Conservation (phyloP, 2,329 filamentous ascomycete genomes). For the Aspergillus tamarii region DNA sequence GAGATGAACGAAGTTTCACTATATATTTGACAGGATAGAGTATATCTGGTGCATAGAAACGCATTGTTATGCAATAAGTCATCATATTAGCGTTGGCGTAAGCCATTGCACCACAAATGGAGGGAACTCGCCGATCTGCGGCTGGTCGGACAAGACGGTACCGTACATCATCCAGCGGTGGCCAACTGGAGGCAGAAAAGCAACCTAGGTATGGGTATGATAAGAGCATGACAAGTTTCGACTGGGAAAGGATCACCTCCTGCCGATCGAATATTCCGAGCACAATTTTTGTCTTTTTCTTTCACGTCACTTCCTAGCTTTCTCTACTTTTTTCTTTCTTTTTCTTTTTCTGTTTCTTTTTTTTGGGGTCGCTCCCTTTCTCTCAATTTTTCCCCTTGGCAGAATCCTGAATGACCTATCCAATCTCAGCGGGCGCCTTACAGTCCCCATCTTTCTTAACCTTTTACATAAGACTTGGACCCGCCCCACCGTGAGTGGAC, state of each 20-base stretch:
- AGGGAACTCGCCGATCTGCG: not conserved
- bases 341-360: not conserved
- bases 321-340: not conserved
- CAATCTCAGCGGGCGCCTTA: not conserved
- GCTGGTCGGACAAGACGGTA: not conserved
- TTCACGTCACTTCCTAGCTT: not conserved
- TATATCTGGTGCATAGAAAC: not conserved
- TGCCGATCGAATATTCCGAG: not conserved
- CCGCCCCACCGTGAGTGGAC: constrained; percentile 4
- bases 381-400: not conserved
- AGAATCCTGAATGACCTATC: not conserved
- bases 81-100: not conserved
- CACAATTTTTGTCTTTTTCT: not conserved
- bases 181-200: not conserved
- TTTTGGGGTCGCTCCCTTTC: not conserved
- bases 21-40: not conserved
- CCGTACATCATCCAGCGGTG: not conserved
- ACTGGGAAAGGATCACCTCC: not conserved
- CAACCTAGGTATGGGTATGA: not conserved
- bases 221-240: not conserved
- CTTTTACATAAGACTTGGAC: constrained; percentile 3
- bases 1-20: not conserved
- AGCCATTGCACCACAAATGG: not conserved
- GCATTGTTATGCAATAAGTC: not conserved
- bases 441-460: not conserved